These are phyloP conservation scores for Pichia terricola DNA, from an alignment of 1,139 yeast species.

Conservation along the genomic window DNA sequence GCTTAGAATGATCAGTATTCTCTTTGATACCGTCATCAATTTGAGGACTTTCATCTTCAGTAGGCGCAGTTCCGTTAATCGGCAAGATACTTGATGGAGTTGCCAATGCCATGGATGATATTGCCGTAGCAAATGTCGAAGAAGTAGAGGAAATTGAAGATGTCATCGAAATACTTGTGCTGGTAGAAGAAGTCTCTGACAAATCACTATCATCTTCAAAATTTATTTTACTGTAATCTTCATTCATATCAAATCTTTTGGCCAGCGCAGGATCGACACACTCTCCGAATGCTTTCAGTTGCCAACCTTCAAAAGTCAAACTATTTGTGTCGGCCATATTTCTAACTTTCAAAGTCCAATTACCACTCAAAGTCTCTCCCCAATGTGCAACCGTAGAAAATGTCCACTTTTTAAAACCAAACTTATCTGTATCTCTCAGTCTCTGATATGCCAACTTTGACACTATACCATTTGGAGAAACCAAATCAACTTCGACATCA, in stretches of 20 bases:
- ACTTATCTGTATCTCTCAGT: slow-evolving; percentile 40
- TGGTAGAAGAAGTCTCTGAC: neutral
- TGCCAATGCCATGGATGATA: neutral
- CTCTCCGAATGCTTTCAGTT: slow-evolving; percentile 76
- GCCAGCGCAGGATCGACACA: slow-evolving; percentile 55
- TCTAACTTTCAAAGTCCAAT: slow-evolving; percentile 66
- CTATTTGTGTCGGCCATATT: slow-evolving; percentile 32
- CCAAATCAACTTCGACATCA: slow-evolving; percentile 50
- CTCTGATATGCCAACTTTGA: slow-evolving; percentile 76
- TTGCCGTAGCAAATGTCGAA: slow-evolving; percentile 2
- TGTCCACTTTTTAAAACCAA: slow-evolving; percentile 76
- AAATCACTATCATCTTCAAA: slow-evolving; percentile 10
- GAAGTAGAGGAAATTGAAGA: neutral
- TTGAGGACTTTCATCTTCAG: neutral
- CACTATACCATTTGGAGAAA: slow-evolving; percentile 65
- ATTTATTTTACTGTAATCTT: slow-evolving; percentile 34
- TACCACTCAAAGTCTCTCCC: slow-evolving; percentile 82
- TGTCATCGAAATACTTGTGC: neutral
- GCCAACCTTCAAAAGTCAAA: slow-evolving; percentile 58
- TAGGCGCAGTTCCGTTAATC: neutral
- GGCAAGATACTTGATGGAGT: neutral
- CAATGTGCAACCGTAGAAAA: slow-evolving; percentile 98
- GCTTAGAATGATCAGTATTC: slow-evolving; percentile 24
- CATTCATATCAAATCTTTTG: slow-evolving; percentile 33
- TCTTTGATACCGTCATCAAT: slow-evolving; percentile 4